Evolutionary conservation across 768 basidiomycete genomes (phyloP).

Genomic region (Leucocoprinus sp.): DNA sequence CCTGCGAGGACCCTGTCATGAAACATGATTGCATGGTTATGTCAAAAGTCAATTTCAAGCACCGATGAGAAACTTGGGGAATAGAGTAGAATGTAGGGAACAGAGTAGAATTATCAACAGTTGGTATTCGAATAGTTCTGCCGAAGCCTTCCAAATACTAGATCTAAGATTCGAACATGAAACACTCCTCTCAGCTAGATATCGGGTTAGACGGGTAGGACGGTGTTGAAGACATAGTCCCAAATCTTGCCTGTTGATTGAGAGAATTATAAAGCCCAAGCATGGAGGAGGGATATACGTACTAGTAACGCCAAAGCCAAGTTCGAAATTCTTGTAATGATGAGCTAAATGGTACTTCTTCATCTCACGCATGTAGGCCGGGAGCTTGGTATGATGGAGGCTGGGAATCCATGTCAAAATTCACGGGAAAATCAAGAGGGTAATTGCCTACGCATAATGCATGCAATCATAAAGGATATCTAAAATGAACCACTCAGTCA

Average conservation of each 20-base stretch:
- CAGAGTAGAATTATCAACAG: not conserved
- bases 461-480: conserved; percentile 82
- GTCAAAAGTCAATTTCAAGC: too few relatives aligned
- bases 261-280: not conserved
- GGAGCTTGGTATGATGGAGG: conserved; percentile 81
- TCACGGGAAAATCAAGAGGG: not conserved
- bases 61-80: not conserved
- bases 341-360: conserved; percentile 98
- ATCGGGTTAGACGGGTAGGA: conserved; percentile 63
- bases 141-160: not conserved
- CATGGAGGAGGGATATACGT: conserved; percentile 18
- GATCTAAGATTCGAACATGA: not conserved
- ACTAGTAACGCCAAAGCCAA: conserved; percentile 96
- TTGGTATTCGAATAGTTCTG: not conserved
- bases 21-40: too few relatives aligned
- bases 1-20: too few relatives aligned
- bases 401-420: conserved; percentile 23
- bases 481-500: conserved; percentile 18
- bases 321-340: conserved; percentile 97
- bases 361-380: conserved; percentile 81
- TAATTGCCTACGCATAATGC: conserved; percentile 76
- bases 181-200: too few relatives aligned
- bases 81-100: not conserved
- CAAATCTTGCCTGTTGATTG: conserved; percentile 69
- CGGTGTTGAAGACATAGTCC: conserved; percentile 88